A percentile compares a stretch with the other conserved stretches of the same genome.
Evolutionary conservation across 164 flowering plant genomes (phyloP).

Genomic region (Cinnamomum micranthum): DNA sequence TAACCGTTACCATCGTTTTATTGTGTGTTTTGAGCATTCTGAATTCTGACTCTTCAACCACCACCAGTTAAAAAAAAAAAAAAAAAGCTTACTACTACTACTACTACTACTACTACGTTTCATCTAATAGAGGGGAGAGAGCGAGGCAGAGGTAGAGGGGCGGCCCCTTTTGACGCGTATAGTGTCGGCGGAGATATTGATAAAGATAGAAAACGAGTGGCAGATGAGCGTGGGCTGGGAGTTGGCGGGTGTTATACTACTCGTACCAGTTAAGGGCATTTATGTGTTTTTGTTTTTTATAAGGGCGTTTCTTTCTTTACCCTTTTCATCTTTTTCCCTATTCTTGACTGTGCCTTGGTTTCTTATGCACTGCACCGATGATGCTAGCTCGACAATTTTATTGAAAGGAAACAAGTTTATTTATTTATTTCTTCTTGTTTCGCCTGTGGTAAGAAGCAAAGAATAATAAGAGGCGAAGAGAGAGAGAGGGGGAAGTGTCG

Average conservation of each 20-base stretch:
- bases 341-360: neutral
- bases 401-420: conserved; percentile 12
- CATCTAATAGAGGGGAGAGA: too few relatives aligned
- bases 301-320: too few relatives aligned
- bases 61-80: too few relatives aligned
- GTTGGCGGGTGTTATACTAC: neutral
- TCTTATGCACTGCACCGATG: conserved; percentile 2
- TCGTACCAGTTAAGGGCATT: conserved; percentile 1
- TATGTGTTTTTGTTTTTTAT: neutral
- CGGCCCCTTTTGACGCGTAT: conserved; percentile 14
- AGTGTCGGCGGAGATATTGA: conserved; percentile 41
- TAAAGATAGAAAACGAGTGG: conserved; percentile 20
- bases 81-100: too few relatives aligned
- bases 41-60: neutral
- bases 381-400: conserved; percentile 24
- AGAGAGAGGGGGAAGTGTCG: neutral
- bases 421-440: neutral
- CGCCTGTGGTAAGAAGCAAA: conserved; percentile 27
- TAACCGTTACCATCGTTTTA: neutral
- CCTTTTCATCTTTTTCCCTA: too few relatives aligned
- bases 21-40: neutral
- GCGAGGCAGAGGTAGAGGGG: too few relatives aligned
- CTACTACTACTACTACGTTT: too few relatives aligned
- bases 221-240: neutral
- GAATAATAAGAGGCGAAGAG: conserved; percentile 23